Conservation (phyloP, 106 monocot species). For the Dendrobium officinale region DNA sequence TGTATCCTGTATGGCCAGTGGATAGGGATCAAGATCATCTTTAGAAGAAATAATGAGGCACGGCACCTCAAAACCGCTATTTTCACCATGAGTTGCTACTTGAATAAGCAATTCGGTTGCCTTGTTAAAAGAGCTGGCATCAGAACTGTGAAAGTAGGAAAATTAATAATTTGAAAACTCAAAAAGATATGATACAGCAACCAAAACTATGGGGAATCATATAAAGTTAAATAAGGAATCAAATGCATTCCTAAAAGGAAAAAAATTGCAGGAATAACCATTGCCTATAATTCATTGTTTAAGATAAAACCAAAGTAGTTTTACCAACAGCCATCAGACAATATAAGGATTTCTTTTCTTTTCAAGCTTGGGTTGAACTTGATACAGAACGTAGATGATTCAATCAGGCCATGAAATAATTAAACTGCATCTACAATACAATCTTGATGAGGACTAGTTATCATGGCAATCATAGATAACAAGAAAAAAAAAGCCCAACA, state of each 20-base stretch:
- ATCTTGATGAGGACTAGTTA: not conserved
- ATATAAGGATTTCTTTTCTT: too few species aligned
- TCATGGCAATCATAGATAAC: not conserved
- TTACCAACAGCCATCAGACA: too few species aligned
- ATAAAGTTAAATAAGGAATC: too few species aligned
- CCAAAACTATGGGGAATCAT: too few species aligned
- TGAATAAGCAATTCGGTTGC: conserved; percentile 66
- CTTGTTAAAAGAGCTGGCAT: conserved; percentile 81
- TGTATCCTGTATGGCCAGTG: conserved; percentile 74
- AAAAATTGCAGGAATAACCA: too few species aligned
- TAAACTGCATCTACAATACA: not conserved
- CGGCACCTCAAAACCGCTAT: conserved; percentile 87
- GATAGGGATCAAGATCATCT: conserved; percentile 87
- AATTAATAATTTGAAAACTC: not conserved
- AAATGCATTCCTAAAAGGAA: too few species aligned
- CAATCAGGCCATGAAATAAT: not conserved
- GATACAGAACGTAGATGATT: not conserved
- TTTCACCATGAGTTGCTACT: conserved; percentile 84
- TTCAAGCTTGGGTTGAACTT: too few species aligned
- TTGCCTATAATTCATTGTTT: too few species aligned
- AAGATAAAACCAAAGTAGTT: too few species aligned
- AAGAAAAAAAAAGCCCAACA: not conserved
- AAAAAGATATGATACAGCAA: too few species aligned
- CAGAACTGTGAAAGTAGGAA: conserved; percentile 48
- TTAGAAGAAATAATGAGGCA: conserved; percentile 92